Evolutionary conservation across 257 asterid species (phyloP), one percentile per base, ranked within the genome.

Genomic region (Solanum peruvianum): DNA sequence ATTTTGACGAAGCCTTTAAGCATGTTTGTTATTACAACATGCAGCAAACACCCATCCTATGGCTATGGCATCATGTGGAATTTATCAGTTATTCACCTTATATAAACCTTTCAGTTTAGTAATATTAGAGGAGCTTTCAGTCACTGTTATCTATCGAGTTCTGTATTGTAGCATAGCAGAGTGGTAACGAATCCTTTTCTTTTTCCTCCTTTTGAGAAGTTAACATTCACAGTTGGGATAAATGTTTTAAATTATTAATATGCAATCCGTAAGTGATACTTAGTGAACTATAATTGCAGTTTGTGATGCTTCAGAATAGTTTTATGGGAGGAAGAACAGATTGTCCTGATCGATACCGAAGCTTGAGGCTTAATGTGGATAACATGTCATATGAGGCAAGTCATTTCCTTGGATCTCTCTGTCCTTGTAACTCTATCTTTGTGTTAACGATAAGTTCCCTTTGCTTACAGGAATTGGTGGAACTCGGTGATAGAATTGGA

Each of bases 331-430:
- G 92, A 88, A 92, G 96, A 37, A 6, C 39, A 37, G 39, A 37
- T 37, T 37, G 39, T 37, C 39, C 39, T 37, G 7, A 37, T 37
- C 7, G 39, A 37, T 37, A 37, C 39, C 39, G 7, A 37, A 37
- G 39, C 39, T 37, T 37, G 92, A 92, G 99, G 91, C 98, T 94
- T 67, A 47, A 96, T 83, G 88, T 93, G 23, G 98, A 96, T 87
- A 89, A 88, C 90, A 96, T 96, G 99, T 92, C 99, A 62, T 95
- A 96, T 45, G 98, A 95, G 99, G 98, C 92, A 70, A 42, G 89
- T 86, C 78, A 75, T 21, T 64, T 56, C 31, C 9, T 25, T 78
- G 41, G 62, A 78, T 45, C 42, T 45, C 11, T 45, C 41, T 4
- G 39, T 78, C 66, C 6, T 47, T 45, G 25, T 78, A 12, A 45